Conservation (phyloP, 2,329 filamentous ascomycete species). For the Colletotrichum navitas region DNA sequence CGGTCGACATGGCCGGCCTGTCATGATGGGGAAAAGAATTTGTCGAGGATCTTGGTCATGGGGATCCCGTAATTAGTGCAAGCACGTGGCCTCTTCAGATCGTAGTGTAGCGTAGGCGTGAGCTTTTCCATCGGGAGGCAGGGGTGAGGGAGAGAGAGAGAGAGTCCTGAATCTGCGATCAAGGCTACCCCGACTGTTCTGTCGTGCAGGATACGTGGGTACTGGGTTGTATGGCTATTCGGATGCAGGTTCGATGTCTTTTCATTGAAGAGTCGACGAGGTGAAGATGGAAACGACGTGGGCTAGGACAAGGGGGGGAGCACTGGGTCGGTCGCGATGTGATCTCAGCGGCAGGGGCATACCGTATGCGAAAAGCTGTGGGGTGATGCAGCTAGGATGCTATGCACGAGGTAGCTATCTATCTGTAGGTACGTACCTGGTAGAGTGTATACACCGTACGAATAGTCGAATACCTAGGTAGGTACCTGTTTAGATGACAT, state of each 20-base stretch:
- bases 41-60: slow-evolving; percentile 3
- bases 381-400: too few species aligned
- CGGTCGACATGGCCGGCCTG: not conserved
- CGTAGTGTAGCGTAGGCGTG: too few species aligned
- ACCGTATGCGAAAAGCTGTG: slow-evolving; percentile 28
- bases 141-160: not conserved
- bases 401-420: too few species aligned
- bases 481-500: too few species aligned
- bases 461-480: too few species aligned
- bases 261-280: slow-evolving; percentile 13
- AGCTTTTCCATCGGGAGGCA: too few species aligned
- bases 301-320: not conserved
- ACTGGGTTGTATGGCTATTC: slow-evolving; percentile 7
- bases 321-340: not conserved
- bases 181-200: not conserved
- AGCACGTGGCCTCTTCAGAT: slow-evolving; percentile 25
- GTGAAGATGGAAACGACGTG: slow-evolving; percentile 12
- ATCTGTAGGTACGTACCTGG: too few species aligned
- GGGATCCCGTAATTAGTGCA: not conserved
- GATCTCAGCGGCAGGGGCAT: slow-evolving; percentile 8
- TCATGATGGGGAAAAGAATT: slow-evolving; percentile 28
- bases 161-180: slow-evolving; percentile 5
- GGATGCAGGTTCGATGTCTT: slow-evolving; percentile 3
- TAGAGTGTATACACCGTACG: too few species aligned
- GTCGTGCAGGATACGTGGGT: slow-evolving; percentile 1